Evolutionary conservation across 2,329 filamentous ascomycete species (phyloP), one percentile per base, ranked within the genome.

Genomic region (Lasiodiplodia gonubiensis): DNA sequence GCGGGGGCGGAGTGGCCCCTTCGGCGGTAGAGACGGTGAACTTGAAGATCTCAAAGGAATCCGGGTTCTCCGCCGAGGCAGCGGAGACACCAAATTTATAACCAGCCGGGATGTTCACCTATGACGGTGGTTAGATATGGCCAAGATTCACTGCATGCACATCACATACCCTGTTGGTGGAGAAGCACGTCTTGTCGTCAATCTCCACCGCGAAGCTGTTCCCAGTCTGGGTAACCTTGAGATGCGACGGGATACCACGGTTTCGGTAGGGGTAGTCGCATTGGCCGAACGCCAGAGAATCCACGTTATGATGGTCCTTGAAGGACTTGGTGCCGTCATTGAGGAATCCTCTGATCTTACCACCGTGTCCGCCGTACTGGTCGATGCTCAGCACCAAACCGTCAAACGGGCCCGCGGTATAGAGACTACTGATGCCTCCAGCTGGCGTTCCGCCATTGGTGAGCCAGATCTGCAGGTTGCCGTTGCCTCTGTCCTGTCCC

Each of bases 391-490:
- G 82, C 39, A 88, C 94, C 71, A 99, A 82, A n/a, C 95, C 95
- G 73, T 98, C 94, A 74, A 97, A 99, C 72, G 87, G 88, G 65
- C 88, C 88, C 11, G 90, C 90, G 0, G 91, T 95, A 81, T 97
- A 97, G 72, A 97, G 88, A 79, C 92, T 96, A 70, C 88, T 86
- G 27, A 89, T 86, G 66, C 89, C 90, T 66, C 97, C 83, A 35
- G 84, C 83, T 69, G 85, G 80, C 72, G 87, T 81, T 37, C 91
- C 91, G 69, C 92, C 86, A 72, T 88, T 89, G 64, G 88, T 89
- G 75, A 96, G 92, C 95, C 95, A 99, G 74, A 99, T 85, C 80
- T 98, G 94, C 72, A 99, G 83, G 80, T 96, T 97, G 59, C 95
- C 95, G 68, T 90, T 89, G 61, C 90, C 93, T 72, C 92, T 85